Conservation (phyloP, 768 basidiomycete genomes). For the Phylloporus sp. region DNA sequence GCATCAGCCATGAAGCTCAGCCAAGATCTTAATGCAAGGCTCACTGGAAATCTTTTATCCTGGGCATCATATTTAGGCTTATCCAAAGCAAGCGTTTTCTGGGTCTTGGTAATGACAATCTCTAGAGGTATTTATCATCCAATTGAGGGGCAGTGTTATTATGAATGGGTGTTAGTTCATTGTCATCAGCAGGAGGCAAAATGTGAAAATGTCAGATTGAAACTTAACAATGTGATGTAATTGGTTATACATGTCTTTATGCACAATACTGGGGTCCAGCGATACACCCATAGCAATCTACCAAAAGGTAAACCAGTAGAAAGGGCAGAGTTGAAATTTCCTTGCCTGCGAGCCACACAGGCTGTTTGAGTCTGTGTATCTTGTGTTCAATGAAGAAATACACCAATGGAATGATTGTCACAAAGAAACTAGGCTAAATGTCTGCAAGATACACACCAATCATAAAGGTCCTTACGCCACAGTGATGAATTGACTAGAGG, state of each 20-base stretch:
- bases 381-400: conserved; percentile 89
- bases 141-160: not conserved
- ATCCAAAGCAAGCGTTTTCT: not conserved
- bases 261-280: conserved; percentile 17
- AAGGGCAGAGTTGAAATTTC: not conserved
- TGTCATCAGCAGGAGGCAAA: conserved; percentile 1
- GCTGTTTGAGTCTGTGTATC: conserved; percentile 55
- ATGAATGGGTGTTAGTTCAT: conserved; percentile 4
- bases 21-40: conserved; percentile 11
- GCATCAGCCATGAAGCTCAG: conserved; percentile 41
- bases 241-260: conserved; percentile 44
- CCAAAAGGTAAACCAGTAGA: not conserved
- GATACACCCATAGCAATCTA: conserved; percentile 29
- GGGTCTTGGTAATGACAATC: not conserved
- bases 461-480: conserved; percentile 34
- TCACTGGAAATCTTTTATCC: not conserved
- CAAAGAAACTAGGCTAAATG: conserved; percentile 56
- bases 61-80: not conserved
- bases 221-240: conserved; percentile 36
- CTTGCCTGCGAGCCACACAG: conserved; percentile 53
- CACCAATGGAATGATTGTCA: conserved; percentile 63
- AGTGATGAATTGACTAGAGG: conserved; percentile 49
- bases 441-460: not conserved
- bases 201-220: conserved; percentile 20
- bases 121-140: not conserved